Conservation (phyloP, 139 green algal genomes). For the Chlorella vulgaris region DNA sequence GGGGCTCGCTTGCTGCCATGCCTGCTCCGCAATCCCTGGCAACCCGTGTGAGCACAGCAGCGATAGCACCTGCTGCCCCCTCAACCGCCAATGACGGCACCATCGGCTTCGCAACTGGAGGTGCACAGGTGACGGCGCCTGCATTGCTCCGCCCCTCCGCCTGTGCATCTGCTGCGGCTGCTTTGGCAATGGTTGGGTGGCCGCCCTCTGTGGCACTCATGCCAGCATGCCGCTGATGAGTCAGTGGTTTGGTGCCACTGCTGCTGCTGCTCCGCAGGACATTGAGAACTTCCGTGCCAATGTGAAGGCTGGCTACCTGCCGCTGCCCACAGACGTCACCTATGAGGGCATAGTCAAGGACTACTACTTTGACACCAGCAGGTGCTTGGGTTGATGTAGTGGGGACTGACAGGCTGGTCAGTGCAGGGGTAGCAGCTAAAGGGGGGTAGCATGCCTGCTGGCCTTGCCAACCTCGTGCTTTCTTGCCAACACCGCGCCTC, state of each 20-base stretch:
- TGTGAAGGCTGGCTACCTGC: conserved; percentile 23
- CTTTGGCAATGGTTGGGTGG: too few relatives aligned
- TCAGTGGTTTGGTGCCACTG: too few relatives aligned
- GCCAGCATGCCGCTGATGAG: too few relatives aligned
- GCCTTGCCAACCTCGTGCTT: too few relatives aligned
- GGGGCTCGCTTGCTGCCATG: not conserved
- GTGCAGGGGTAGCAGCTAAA: not conserved
- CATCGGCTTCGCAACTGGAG: not conserved
- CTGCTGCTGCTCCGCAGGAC: conserved; percentile 32
- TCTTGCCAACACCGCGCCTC: too few relatives aligned
- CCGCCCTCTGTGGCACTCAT: too few relatives aligned
- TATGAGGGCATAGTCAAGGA: conserved; percentile 31
- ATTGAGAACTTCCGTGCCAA: conserved; percentile 35
- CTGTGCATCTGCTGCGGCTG: too few relatives aligned
- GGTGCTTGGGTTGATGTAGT: not conserved
- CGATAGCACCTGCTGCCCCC: not conserved
- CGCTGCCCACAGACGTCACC: conserved; percentile 24
- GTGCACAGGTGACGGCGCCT: too few relatives aligned
- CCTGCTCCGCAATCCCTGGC: not conserved
- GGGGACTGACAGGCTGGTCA: not conserved
- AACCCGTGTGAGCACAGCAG: not conserved
- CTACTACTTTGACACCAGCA: conserved; percentile 30
- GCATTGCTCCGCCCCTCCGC: too few relatives aligned
- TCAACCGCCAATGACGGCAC: not conserved
- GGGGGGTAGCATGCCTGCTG: not conserved